Evolutionary conservation across 352 stramenopile genomes (phyloP).

Genomic region (Phytopythium kandeliae): DNA sequence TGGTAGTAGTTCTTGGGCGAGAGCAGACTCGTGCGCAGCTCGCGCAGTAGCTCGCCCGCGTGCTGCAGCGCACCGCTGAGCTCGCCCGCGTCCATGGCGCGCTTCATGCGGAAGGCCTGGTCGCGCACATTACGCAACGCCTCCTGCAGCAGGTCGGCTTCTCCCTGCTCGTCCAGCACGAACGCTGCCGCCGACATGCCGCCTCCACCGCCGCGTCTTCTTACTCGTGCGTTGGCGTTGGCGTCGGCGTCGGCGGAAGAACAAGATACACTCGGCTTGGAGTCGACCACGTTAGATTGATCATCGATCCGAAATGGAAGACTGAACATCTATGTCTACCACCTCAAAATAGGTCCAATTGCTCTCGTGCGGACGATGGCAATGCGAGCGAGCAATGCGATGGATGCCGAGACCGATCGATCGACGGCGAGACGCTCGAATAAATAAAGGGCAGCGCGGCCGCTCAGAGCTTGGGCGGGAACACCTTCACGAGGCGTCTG

Average conservation of each 20-base stretch:
- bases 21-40: conserved; percentile 87
- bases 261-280: not conserved
- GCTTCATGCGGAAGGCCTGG: conserved; percentile 86
- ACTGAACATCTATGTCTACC: too few relatives aligned
- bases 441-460: conserved; percentile 11
- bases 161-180: conserved; percentile 59
- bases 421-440: not conserved
- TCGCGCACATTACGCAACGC: conserved; percentile 64
- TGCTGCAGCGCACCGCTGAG: conserved; percentile 75
- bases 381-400: too few relatives aligned
- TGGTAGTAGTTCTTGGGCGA: conserved; percentile 99
- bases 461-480: conserved; percentile 32
- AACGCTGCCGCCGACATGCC: conserved; percentile 17
- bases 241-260: too few relatives aligned
- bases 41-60: conserved; percentile 73
- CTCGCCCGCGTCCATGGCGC: conserved; percentile 64
- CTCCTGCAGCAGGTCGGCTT: conserved; percentile 69
- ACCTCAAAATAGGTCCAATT: too few relatives aligned
- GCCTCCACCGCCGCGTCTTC: not conserved
- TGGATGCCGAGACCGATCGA: too few relatives aligned
- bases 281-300: too few relatives aligned
- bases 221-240: too few relatives aligned
- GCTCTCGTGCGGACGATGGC: too few relatives aligned
- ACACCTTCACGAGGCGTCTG: conserved; percentile 44
- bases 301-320: too few relatives aligned